Evolutionary conservation across 2,329 filamentous ascomycete species (phyloP).

Genomic region (Thelonectria discophora): DNA sequence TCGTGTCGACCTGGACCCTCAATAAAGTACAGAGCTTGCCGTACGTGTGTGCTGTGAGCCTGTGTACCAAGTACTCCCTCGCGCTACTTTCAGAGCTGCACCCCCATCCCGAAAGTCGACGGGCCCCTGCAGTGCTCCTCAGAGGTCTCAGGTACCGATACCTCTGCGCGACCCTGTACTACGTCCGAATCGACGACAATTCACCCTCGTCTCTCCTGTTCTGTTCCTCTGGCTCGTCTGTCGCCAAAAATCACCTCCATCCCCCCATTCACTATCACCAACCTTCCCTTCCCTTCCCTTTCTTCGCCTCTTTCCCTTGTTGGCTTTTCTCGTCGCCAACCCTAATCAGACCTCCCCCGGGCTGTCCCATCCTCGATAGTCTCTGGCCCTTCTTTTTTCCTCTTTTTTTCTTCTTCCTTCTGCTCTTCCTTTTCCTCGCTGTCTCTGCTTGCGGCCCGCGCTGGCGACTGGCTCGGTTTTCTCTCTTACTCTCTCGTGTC

Average conservation of each 20-base stretch:
- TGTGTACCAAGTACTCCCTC: too few relatives aligned
- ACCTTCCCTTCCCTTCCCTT: neutral
- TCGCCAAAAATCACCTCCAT: constrained; percentile 21
- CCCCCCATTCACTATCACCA: constrained; percentile 21
- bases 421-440: neutral
- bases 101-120: constrained; percentile 15
- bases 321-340: constrained; percentile 10
- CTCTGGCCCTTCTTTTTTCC: constrained; percentile 11
- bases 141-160: constrained; percentile 21
- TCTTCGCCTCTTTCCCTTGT: constrained; percentile 9
- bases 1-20: constrained; percentile 20
- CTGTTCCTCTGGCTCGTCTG: constrained; percentile 13
- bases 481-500: constrained; percentile 31
- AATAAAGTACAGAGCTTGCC: constrained; percentile 5
- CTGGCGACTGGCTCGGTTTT: constrained; percentile 39
- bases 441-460: constrained; percentile 35
- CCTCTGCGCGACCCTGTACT: constrained; percentile 15
- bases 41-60: too few relatives aligned
- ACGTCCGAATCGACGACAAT: constrained; percentile 20
- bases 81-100: constrained; percentile 6
- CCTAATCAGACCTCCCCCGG: constrained; percentile 12
- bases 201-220: constrained; percentile 28
- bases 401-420: neutral
- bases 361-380: constrained; percentile 5
- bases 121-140: constrained; percentile 8